A percentile compares a stretch with the other conserved stretches of the same genome.
These are phyloP conservation scores for Neurospora tetraspora DNA, from an alignment of 495 filamentous ascomycete genomes.

Conservation along the genomic window DNA sequence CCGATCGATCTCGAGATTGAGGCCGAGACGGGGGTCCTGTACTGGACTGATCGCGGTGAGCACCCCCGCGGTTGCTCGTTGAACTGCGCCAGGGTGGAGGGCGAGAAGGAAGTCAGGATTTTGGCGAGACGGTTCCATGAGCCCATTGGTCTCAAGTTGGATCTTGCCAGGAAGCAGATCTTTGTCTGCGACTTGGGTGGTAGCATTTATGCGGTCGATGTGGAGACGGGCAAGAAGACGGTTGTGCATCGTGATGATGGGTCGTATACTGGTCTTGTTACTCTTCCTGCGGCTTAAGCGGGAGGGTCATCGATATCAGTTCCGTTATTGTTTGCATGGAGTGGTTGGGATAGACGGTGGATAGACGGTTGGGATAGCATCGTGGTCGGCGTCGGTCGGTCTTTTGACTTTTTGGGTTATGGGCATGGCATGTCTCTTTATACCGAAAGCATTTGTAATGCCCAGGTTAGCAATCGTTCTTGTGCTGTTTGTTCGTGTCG, in stretches of 20 bases:
- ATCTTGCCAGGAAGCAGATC: conserved; percentile 21
- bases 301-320: not conserved
- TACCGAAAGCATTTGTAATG: not conserved
- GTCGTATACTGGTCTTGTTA: conserved; percentile 3
- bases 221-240: conserved; percentile 27
- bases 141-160: conserved; percentile 37
- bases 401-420: not conserved
- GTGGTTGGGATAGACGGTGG: not conserved
- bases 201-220: conserved; percentile 28
- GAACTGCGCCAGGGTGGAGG: conserved; percentile 15
- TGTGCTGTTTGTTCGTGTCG: not conserved
- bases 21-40: conserved; percentile 24
- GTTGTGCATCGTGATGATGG: conserved; percentile 2
- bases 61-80: conserved; percentile 37
- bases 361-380: not conserved
- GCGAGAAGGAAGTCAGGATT: conserved; percentile 3
- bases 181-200: conserved; percentile 37
- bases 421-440: not conserved
- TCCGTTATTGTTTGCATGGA: not conserved
- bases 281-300: not conserved
- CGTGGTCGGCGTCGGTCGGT: not conserved
- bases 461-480: not conserved
- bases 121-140: conserved; percentile 35
- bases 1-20: conserved; percentile 47
- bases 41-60: conserved; percentile 49